Conservation (phyloP, 2,329 filamentous ascomycete species). For the Phoma sp. region DNA sequence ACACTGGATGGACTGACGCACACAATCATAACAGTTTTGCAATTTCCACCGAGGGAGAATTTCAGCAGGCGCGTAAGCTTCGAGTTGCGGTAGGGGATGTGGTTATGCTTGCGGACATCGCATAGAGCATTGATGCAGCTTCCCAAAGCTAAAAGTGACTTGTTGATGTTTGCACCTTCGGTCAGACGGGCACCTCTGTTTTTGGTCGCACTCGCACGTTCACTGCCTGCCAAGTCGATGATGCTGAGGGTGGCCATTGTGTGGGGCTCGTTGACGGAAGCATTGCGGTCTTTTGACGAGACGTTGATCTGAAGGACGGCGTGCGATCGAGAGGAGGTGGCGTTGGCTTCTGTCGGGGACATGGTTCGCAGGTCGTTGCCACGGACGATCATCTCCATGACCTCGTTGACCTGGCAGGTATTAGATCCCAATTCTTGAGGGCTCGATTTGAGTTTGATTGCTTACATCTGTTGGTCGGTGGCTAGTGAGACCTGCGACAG, state of each 20-base stretch:
- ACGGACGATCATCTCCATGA: constrained; percentile 98
- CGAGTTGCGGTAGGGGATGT: constrained; percentile 97
- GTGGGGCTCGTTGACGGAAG: constrained; percentile 89
- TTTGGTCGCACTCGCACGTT: constrained; percentile 94
- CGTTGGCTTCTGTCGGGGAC: constrained; percentile 95
- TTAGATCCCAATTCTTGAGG: neutral
- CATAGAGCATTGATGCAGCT: constrained; percentile 99
- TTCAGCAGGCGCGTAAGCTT: constrained; percentile 95
- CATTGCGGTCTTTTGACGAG: constrained; percentile 91
- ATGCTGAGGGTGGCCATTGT: constrained; percentile 99
- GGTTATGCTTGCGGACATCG: constrained; percentile 87
- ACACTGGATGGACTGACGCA: constrained; percentile 96
- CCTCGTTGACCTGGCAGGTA: constrained; percentile 68
- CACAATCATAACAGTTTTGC: constrained; percentile 99
- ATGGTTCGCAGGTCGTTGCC: constrained; percentile 96
- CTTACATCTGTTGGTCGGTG: constrained; percentile 85
- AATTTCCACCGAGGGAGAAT: constrained; percentile 96
- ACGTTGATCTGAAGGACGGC: constrained; percentile 98
- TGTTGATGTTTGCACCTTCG: constrained; percentile 99
- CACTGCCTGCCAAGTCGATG: constrained; percentile 95
- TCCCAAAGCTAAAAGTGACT: constrained; percentile 90
- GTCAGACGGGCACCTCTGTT: constrained; percentile 90
- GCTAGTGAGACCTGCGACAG: constrained; percentile 87
- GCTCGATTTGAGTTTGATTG: neutral
- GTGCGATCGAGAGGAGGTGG: constrained; percentile 95